Percentiles rank a stretch among this genome's conserved stretches.
Evolutionary conservation across 495 filamentous ascomycete species (phyloP).

Genomic region (Entonaema liquescens): DNA sequence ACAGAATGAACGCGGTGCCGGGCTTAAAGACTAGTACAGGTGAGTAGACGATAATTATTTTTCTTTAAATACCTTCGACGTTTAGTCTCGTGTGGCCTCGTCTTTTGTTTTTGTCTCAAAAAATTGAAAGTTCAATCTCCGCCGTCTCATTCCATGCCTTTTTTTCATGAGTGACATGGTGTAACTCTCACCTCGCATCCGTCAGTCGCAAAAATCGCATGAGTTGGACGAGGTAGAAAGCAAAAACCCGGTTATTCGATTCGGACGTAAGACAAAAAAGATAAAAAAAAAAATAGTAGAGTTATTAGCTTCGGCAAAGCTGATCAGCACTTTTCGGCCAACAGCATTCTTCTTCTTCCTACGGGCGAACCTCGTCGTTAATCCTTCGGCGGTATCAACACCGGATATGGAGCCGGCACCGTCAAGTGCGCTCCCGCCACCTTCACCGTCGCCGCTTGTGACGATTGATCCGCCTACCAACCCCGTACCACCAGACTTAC

Average conservation of each 20-base stretch:
- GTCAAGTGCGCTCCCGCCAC: slow-evolving; percentile 41
- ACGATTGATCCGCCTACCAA: slow-evolving; percentile 36
- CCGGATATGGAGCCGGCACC: slow-evolving; percentile 53
- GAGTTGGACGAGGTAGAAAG: slow-evolving; percentile 21
- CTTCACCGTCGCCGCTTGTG: slow-evolving; percentile 45
- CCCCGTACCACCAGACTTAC: slow-evolving; percentile 47
- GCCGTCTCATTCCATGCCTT: slow-evolving; percentile 21
- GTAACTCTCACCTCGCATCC: slow-evolving; percentile 24
- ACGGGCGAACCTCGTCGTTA: slow-evolving; percentile 63
- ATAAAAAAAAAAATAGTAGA: not conserved
- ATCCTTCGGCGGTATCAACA: slow-evolving; percentile 55
- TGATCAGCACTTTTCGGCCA: slow-evolving; percentile 20
- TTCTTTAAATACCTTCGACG: not conserved
- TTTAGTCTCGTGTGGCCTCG: slow-evolving; percentile 9
- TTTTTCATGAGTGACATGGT: slow-evolving; percentile 24
- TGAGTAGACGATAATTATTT: slow-evolving; percentile 45
- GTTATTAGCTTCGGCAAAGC: slow-evolving; percentile 27
- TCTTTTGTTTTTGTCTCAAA: slow-evolving; percentile 16
- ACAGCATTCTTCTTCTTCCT: slow-evolving; percentile 66
- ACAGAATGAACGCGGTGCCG: slow-evolving; percentile 59
- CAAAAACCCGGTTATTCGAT: slow-evolving; percentile 3
- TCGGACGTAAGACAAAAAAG: slow-evolving; percentile 8
- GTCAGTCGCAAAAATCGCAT: slow-evolving; percentile 3
- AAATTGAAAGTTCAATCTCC: slow-evolving; percentile 40
- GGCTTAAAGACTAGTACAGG: slow-evolving; percentile 60